Evolutionary conservation across 306 rosid species (phyloP).

Genomic region (Cucumis melo): DNA sequence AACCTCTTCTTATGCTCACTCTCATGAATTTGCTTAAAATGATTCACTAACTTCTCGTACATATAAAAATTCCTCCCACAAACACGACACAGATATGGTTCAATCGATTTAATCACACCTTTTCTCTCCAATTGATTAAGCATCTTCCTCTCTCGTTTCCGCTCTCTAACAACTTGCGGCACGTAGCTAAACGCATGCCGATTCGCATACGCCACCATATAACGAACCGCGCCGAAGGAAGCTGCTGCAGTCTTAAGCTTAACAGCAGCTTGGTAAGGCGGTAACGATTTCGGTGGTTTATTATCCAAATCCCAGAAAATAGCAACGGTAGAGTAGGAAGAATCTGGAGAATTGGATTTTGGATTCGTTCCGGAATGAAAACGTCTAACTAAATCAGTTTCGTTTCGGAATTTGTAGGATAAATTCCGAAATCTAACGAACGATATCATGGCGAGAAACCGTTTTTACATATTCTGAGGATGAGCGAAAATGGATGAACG

Average conservation of each 20-base stretch:
- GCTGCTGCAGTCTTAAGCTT: slow-evolving; percentile 57
- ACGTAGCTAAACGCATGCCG: slow-evolving; percentile 33
- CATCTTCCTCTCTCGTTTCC: slow-evolving; percentile 32
- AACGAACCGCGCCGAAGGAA: slow-evolving; percentile 46
- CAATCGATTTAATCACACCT: slow-evolving; percentile 36
- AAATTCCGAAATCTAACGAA: slow-evolving; percentile 19
- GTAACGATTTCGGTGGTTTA: slow-evolving; percentile 59
- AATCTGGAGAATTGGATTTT: not conserved
- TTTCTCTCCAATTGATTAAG: slow-evolving; percentile 37
- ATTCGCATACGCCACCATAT: slow-evolving; percentile 66
- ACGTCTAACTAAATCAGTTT: slow-evolving; percentile 7
- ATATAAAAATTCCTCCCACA: slow-evolving; percentile 63
- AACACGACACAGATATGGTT: slow-evolving; percentile 50
- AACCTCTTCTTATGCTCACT: slow-evolving; percentile 55
- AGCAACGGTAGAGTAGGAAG: slow-evolving; percentile 30
- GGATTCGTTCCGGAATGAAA: slow-evolving; percentile 17
- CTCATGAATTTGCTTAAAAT: slow-evolving; percentile 66
- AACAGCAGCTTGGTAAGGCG: slow-evolving; percentile 56
- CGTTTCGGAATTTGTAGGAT: slow-evolving; percentile 3
- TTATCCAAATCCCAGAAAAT: slow-evolving; percentile 83
- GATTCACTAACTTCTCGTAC: slow-evolving; percentile 61
- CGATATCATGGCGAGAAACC: slow-evolving; percentile 14
- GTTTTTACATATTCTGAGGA: not conserved
- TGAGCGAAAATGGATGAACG: not conserved
- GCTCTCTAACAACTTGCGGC: slow-evolving; percentile 37